Evolutionary conservation across 352 stramenopile genomes (phyloP).

Genomic region (Pythium coloratum): DNA sequence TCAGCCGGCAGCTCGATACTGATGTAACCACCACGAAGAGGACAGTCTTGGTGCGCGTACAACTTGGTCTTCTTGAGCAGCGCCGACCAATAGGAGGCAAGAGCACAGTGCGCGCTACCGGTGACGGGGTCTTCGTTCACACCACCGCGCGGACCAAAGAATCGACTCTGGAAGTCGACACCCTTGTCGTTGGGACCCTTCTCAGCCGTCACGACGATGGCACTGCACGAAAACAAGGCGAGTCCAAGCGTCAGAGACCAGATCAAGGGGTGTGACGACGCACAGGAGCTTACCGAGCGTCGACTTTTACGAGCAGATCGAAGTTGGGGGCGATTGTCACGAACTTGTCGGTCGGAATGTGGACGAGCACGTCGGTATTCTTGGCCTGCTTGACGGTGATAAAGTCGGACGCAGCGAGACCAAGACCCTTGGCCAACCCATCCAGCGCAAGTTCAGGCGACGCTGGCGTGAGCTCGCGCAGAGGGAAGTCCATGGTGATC

Average conservation of each 20-base stretch:
- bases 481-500: constrained; percentile 69
- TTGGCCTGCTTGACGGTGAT: constrained; percentile 23
- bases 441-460: constrained; percentile 1
- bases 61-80: constrained; percentile 45
- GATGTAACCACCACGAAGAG: constrained; percentile 44
- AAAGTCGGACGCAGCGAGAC: constrained; percentile 18
- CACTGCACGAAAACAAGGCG: constrained; percentile 18
- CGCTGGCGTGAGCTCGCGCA: constrained; percentile 19
- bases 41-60: constrained; percentile 45
- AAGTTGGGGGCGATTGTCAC: constrained; percentile 28
- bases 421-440: constrained; percentile 24
- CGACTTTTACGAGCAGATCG: constrained; percentile 24
- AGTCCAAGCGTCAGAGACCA: too few species aligned
- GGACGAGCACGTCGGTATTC: constrained; percentile 28
- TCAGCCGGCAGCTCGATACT: constrained; percentile 36
- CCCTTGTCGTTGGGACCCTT: constrained; percentile 16
- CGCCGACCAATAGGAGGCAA: constrained; percentile 84
- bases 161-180: constrained; percentile 65
- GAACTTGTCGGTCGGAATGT: constrained; percentile 29
- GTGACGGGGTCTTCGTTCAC: constrained; percentile 94
- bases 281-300: constrained; percentile 22
- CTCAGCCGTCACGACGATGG: constrained; percentile 37
- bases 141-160: constrained; percentile 89
- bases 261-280: too few species aligned
- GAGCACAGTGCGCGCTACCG: constrained; percentile 88